phyloP scores from a whole-genome alignment of 441 rosid species.

The Pelargonium myrrhifolium region DNA sequence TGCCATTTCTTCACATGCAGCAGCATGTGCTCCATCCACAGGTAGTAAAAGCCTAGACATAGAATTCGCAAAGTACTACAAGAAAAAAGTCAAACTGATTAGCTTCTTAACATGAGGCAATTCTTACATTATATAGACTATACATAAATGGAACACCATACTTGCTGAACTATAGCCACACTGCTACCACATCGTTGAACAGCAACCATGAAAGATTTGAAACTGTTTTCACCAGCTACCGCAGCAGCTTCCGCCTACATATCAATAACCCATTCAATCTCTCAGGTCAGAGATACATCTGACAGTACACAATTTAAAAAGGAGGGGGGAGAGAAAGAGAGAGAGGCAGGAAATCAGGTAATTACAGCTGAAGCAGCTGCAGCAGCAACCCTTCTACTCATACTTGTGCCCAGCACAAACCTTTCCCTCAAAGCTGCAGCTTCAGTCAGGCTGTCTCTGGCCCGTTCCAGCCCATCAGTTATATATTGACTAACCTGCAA shows the following conservation, averaged over 20 bases:
- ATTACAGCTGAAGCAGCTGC: constrained; percentile 99
- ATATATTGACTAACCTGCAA: constrained; percentile 79
- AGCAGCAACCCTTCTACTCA: constrained; percentile 96
- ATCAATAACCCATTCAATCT: constrained; percentile 20
- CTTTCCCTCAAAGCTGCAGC: constrained; percentile 94
- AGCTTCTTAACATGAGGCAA: constrained; percentile 5
- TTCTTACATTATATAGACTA: constrained; percentile 14
- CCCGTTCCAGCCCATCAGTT: constrained; percentile 96
- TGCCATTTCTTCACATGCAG: constrained; percentile 99
- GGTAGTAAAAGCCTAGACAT: constrained; percentile 93
- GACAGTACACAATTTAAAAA: constrained; percentile 5
- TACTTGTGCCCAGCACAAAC: constrained; percentile 77
- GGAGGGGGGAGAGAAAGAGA: background rate
- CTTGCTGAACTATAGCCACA: constrained; percentile 98
- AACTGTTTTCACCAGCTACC: constrained; percentile 99
- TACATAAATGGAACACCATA: constrained; percentile 27
- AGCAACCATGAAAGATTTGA: constrained; percentile 97
- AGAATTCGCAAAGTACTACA: constrained; percentile 91
- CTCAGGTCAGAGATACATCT: background rate
- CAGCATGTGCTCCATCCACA: constrained; percentile 98
- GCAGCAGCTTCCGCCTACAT: constrained; percentile 99
- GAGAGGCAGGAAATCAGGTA: constrained; percentile 28
- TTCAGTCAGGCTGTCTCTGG: constrained; percentile 86
- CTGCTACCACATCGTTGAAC: constrained; percentile 97
- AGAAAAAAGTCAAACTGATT: constrained; percentile 21